Evolutionary conservation across 306 rosid species (phyloP).

Genomic region (Acacia crassicarpa): DNA sequence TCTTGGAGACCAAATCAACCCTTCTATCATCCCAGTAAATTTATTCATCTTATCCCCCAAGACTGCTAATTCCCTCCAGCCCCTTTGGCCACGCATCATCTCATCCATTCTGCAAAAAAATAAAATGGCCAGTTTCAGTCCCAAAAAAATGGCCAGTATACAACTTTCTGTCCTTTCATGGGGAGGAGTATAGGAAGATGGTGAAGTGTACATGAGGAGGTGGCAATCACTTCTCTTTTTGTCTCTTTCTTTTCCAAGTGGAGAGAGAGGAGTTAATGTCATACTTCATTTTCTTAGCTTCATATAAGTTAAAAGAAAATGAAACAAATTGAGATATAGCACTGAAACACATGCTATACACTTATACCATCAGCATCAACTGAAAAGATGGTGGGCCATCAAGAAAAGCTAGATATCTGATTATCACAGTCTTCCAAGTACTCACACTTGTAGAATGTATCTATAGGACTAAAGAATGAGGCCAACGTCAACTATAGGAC

Average conservation of each 20-base stretch:
- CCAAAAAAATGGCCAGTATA: not conserved
- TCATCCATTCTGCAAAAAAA: constrained; percentile 78
- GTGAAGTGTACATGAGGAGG: constrained; percentile 1
- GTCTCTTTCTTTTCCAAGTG: not conserved
- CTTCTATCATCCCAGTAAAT: constrained; percentile 88
- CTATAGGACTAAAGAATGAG: not conserved
- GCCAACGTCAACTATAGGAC: not conserved
- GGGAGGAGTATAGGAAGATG: not conserved
- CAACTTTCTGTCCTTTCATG: not conserved
- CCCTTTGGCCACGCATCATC: constrained; percentile 99
- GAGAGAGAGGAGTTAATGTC: not conserved
- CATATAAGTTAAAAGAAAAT: not conserved
- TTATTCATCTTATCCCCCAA: constrained; percentile 84
- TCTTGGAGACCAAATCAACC: constrained; percentile 84
- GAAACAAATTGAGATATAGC: not conserved
- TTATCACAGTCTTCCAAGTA: not conserved
- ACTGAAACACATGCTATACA: not conserved
- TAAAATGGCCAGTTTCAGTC: not conserved
- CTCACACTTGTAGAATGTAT: not conserved
- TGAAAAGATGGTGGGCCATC: not conserved
- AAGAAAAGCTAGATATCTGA: not conserved
- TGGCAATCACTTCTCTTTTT: not conserved
- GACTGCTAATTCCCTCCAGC: constrained; percentile 88
- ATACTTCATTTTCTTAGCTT: not conserved
- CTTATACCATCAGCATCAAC: not conserved